Conservation (phyloP, 129 eudicot genomes). For the Artemisia tridentata region DNA sequence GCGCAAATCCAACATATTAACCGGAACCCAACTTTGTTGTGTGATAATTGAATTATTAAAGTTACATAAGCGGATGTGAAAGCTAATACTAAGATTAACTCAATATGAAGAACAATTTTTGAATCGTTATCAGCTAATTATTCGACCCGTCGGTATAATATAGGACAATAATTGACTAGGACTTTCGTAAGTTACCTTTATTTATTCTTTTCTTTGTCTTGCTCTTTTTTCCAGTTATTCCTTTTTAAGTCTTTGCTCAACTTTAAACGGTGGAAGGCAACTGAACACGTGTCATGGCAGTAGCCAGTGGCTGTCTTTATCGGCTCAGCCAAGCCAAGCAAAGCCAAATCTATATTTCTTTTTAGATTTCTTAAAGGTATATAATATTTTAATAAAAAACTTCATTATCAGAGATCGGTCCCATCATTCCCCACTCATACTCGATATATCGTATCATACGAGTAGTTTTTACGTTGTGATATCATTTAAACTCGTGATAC, state of each 20-base stretch:
- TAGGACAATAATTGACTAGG: not conserved
- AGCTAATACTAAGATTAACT: too few species aligned
- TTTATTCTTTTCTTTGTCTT: not conserved
- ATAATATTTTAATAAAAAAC: not conserved
- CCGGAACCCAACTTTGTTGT: too few species aligned
- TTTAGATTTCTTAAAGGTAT: not conserved
- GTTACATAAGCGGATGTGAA: too few species aligned
- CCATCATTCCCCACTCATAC: not conserved
- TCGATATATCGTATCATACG: not conserved
- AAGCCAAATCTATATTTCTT: not conserved
- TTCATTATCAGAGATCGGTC: conserved; percentile 18
- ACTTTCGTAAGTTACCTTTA: not conserved
- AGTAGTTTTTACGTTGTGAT: not conserved
- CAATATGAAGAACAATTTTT: too few species aligned
- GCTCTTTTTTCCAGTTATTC: not conserved
- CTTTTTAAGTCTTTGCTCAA: not conserved
- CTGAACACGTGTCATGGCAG: conserved; percentile 1
- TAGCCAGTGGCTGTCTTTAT: not conserved
- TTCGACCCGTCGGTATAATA: not conserved
- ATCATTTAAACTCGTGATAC: not conserved
- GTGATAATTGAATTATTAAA: too few species aligned
- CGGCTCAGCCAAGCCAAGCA: conserved; percentile 16
- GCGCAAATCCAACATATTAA: too few species aligned
- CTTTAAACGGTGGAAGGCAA: conserved; percentile 14
- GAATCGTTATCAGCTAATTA: not conserved